Base-by-base conservation (phyloP, 306 rosid genomes). In the Lupinus albus region DNA sequence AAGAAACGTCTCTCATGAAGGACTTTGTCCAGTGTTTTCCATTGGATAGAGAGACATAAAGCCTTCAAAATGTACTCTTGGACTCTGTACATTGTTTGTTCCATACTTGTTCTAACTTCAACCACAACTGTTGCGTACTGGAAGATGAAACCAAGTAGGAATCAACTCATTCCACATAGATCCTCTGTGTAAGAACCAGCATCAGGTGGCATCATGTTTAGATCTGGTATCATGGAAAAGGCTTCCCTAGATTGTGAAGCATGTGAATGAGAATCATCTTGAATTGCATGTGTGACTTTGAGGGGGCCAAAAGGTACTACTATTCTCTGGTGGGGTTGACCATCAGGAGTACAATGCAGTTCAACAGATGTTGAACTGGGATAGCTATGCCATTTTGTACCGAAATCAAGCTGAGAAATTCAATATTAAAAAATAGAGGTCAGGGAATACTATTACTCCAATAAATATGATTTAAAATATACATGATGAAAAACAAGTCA, bases 211-310 rank as follows among this genome's bases (percentile, higher is more conserved):
- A 61, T 55, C 89, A 79, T 84, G 58, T 92, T 92, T 30, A 92
- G 84, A 81, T 92, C 98, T 8, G 98, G 98, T 25, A 92, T 81
- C 72, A 86, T 42, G 79, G 81, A 91, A 44, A 59, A 60, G 16
- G 74, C 76, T 41, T 72, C 79, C 72, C 67, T 76, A 10, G 50
- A 69, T 57, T 82, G 69, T 35, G 84, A 79, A 70, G 81, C 49
- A 36, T 18, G 78, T 18, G 69, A 74, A 16, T 8, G 68, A 36
- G 70, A 20, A 30, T 62, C 82, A 53, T 65, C 72, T 1, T 51
- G 68, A 30, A 75, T 9, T 49, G n/a, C 51, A 32, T 59, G 57
- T 30, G 50, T 53, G 13, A 9, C 12, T 39, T 39, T 39, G 11
- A 41, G 72, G 56, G 72, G 38, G 39, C 68, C 68, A 1, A 71